Evolutionary conservation across 257 asterid species (phyloP), one percentile per base, ranked within the genome.

Genomic region (Solanum rostratum): DNA sequence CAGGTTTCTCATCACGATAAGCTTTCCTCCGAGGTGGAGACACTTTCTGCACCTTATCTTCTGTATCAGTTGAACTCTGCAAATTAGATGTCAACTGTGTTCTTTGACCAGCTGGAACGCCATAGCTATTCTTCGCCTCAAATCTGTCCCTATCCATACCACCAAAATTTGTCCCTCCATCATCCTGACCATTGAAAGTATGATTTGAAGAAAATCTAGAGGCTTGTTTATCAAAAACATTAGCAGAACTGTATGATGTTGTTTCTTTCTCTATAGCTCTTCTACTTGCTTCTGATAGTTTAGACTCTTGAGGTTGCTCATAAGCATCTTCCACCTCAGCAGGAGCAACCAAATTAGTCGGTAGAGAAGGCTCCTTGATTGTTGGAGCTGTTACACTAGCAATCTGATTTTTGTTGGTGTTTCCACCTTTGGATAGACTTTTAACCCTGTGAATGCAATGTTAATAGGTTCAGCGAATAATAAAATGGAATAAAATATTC

Each of bases 361-460:
- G 90, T 81, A 94, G 89, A 80, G 91, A 88, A 84, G 92, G 63
- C 85, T 97, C 99, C 92, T 90, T 96, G 85, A 49, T 86, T 83
- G 53, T 84, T 30, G 95, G 90, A 57, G 92, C 91, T 82, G 91
- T 82, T 66, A 91, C 91, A 88, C 90, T 89, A 80, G 89, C 53
- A 46, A 86, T 87, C 88, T 90, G 98, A 79, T 97, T 98, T 88
- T 95, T 97, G 85, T 85, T 95, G 41, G 93, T 84, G 84, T 95
- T 97, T 83, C 99, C 98, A 86, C 94, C 90, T 88, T 91, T 95
- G 16, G 99, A 97, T 81, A 97, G 95, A 91, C 99, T 97, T 89
- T 95, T 97, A 81, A 97, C 99, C 93, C 99, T 97, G 92, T 87
- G 49, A 79, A 87, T 85, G 53, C 52, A 69, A 88, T 22, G 81